Evolutionary conservation across 352 stramenopile genomes (phyloP), one percentile per base, ranked within the genome.

Genomic region (Globisporangium canariense): DNA sequence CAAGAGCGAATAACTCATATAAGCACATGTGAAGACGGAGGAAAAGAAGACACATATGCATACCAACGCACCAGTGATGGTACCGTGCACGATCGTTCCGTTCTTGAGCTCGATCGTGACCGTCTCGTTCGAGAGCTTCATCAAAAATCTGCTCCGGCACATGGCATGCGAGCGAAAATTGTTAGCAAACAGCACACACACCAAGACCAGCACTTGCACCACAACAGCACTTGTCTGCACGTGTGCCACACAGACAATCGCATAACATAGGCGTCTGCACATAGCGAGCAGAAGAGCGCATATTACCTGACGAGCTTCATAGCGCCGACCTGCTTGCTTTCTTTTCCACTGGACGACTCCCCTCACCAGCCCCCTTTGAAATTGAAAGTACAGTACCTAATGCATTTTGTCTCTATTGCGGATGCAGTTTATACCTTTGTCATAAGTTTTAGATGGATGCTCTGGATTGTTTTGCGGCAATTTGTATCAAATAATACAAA

Each of bases 21-120:
- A n/a, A 22, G 36, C 13, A 47, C 14, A 47, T 9, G 11, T 6
- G 14, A 47, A 18, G 20, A 53, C 20, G 4, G 16, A 68, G 22
- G 5, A 13, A 53, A 11, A 60, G 18, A 40, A 22, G 14, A 11
- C 8, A 3, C 28, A 43, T 43, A 6, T 56, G 28, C 22, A 28
- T 20, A 51, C 54, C 38, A 3, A 20, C 36, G 43, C 64, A 97
- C 91, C 92, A 62, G 96, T 95, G 60, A 99, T 97, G 2, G 98
- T 99, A 58, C 98, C 98, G 61, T 98, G 90, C 52, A 99, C 91
- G 38, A 99, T 98, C n/a, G 97, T 99, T 56, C 97, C 97, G 83
- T 99, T 99, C 83, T 99, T 99, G n/a, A 99, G 86, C 74, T 99
- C 98, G 64, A 99, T 99, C 38, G 97, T 99, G 41, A 99, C 97